Base-by-base conservation (phyloP, 75 land plant species). In the Selaginella tamariscina region DNA sequence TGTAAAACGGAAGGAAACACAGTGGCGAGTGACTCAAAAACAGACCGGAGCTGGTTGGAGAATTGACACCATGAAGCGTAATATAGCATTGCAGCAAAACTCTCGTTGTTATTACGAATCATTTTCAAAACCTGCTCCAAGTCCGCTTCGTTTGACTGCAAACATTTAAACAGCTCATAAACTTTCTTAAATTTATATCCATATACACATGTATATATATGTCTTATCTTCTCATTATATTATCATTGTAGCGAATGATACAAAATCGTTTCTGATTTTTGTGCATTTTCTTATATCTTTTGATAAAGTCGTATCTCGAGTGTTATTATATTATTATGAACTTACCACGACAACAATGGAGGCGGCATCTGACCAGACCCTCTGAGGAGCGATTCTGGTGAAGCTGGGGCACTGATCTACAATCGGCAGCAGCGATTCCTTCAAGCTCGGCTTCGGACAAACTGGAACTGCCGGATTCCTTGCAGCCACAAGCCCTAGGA, bases 1-100 rank as follows among this genome's bases (percentile, higher is more conserved):
- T 92, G 97, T 23, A 77, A 75, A 22, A 92, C 80, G n/a, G 77
- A 65, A 0, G 97, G 90, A 74, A 82, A 92, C 57, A 83, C 29
- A 29, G 79, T 71, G 5, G 97, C 78, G 0, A 89, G 66, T 13
- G 60, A 27, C 29, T 80, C 77, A 63, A 86, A 89, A 28, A 76
- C 75, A 26, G 95, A 84, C 55, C 77, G 74, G 60, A 73, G 79
- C n/a, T 68, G 24, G 57, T 70, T 75, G 0, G 97, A 92, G 78
- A 92, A 92, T 21, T 89, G 88, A 68, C 97, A 92, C 97, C 97
- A 92, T 26, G 90, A 84, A 65, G 97, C 90, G 78, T 92, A 85
- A 64, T 86, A 92, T 26, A 92, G 82, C 56, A 89, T 62, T 26
- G 90, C 79, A 29, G 82, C 79, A 73, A 77, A 86, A 27, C 73